Evolutionary conservation across 2,329 filamentous ascomycete genomes (phyloP).

Genomic region (Elsinoe perseae): DNA sequence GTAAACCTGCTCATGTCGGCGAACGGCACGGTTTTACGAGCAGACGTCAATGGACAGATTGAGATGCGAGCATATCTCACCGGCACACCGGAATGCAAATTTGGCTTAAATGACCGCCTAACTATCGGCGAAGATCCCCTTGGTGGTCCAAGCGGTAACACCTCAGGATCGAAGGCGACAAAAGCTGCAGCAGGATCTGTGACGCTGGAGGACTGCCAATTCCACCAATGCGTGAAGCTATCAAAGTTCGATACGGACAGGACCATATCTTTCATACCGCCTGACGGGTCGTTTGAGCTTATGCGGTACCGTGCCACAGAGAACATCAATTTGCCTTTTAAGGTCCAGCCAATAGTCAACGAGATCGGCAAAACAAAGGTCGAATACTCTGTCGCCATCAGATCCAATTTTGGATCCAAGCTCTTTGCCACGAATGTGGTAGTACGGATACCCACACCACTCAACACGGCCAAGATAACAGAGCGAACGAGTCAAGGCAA

Average conservation of each 20-base stretch:
- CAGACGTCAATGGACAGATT: slow-evolving; percentile 94
- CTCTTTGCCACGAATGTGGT: slow-evolving; percentile 96
- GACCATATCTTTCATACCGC: slow-evolving; percentile 94
- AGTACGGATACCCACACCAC: slow-evolving; percentile 85
- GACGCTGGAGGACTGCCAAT: slow-evolving; percentile 94
- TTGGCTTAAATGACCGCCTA: slow-evolving; percentile 90
- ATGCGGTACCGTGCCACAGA: slow-evolving; percentile 98
- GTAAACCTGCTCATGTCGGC: slow-evolving; percentile 99
- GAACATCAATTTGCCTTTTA: slow-evolving; percentile 97
- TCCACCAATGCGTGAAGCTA: slow-evolving; percentile 97
- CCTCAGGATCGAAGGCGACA: slow-evolving; percentile 76
- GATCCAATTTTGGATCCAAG: slow-evolving; percentile 93
- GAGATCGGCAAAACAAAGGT: slow-evolving; percentile 96
- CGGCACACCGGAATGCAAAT: slow-evolving; percentile 97
- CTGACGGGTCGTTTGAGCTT: slow-evolving; percentile 95
- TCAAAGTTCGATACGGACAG: slow-evolving; percentile 94
- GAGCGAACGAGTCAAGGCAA: slow-evolving; percentile 93
- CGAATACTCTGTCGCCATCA: slow-evolving; percentile 95
- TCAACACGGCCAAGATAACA: slow-evolving; percentile 91
- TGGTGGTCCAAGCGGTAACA: slow-evolving; percentile 63
- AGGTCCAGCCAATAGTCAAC: slow-evolving; percentile 96
- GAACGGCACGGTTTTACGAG: slow-evolving; percentile 84
- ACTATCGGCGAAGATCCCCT: slow-evolving; percentile 64
- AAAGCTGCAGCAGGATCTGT: slow-evolving; percentile 93
- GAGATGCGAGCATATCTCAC: slow-evolving; percentile 97